These are phyloP conservation scores for Globisporangium paroecandrum DNA, from an alignment of 352 stramenopile genomes.

Conservation along the genomic window DNA sequence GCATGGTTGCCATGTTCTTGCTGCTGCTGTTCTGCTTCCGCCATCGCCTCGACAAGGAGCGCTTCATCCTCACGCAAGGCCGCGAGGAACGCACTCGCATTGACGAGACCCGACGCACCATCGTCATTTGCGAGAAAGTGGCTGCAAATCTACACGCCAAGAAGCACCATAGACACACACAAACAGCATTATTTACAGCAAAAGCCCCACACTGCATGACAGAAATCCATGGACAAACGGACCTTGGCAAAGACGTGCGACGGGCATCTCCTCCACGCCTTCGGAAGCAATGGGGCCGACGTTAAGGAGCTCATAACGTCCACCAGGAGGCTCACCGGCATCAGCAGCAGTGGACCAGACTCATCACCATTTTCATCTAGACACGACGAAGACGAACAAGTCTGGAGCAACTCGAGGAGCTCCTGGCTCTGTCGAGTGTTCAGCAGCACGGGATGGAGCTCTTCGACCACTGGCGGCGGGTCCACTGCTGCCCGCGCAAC, in stretches of 20 bases:
- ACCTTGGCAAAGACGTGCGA: slow-evolving; percentile 50
- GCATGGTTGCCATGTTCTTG: neutral
- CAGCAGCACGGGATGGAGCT: slow-evolving; percentile 36
- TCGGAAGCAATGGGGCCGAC: slow-evolving; percentile 33
- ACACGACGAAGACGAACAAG: neutral
- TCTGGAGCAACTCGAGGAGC: slow-evolving; percentile 25
- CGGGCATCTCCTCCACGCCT: slow-evolving; percentile 34
- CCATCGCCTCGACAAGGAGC: slow-evolving; percentile 16
- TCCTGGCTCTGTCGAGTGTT: slow-evolving; percentile 37
- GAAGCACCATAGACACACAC: neutral
- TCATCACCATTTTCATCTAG: slow-evolving; percentile 17
- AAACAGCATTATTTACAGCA: neutral
- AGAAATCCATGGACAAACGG: neutral
- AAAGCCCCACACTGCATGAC: neutral
- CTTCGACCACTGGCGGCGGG: slow-evolving; percentile 40
- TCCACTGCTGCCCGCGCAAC: slow-evolving; percentile 27
- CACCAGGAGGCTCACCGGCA: slow-evolving; percentile 31
- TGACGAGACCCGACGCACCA: slow-evolving; percentile 26
- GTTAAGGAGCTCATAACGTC: slow-evolving; percentile 31
- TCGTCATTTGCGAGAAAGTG: slow-evolving; percentile 22
- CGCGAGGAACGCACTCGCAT: slow-evolving; percentile 34
- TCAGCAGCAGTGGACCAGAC: neutral
- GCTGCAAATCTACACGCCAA: slow-evolving; percentile 29
- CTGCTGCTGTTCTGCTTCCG: neutral
- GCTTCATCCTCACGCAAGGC: slow-evolving; percentile 27